These are phyloP conservation scores for Fonsecaea nubica DNA, from an alignment of 2,329 filamentous ascomycete species.

Conservation along the genomic window DNA sequence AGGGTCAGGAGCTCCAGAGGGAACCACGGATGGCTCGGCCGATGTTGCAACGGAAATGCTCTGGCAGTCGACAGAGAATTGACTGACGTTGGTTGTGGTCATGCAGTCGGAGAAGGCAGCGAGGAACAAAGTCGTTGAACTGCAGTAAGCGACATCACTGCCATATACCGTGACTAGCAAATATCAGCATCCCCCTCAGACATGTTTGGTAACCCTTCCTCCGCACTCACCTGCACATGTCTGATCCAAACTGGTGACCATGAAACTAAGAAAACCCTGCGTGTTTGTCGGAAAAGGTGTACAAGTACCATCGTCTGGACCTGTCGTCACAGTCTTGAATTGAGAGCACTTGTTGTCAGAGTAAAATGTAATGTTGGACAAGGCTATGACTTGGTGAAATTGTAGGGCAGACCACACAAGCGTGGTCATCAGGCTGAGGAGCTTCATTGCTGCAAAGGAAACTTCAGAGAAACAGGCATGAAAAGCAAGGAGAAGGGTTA, in stretches of 20 bases:
- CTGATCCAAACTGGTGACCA: constrained; percentile 29
- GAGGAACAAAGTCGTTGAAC: constrained; percentile 18
- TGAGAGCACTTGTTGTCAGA: constrained; percentile 20
- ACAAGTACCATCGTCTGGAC: constrained; percentile 31
- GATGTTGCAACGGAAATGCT: constrained; percentile 27
- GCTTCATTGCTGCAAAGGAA: constrained; percentile 16
- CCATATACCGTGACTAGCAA: constrained; percentile 28
- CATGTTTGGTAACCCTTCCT: background rate
- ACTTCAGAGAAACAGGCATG: background rate
- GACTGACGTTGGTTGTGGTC: constrained; percentile 25
- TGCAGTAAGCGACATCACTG: constrained; percentile 25
- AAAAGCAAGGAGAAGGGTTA: background rate
- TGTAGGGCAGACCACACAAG: constrained; percentile 11
- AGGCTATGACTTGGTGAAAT: constrained; percentile 10
- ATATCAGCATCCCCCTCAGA: background rate
- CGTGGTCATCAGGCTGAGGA: constrained; percentile 3
- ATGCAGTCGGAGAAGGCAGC: constrained; percentile 26
- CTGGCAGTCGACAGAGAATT: constrained; percentile 33
- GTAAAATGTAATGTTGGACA: constrained; percentile 31
- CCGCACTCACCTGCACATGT: constrained; percentile 25
- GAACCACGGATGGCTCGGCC: constrained; percentile 14
- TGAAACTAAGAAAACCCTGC: constrained; percentile 20
- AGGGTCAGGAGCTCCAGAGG: background rate
- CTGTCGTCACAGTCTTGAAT: constrained; percentile 17
- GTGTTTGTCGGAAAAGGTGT: constrained; percentile 23